These are phyloP conservation scores for Arthrobotrys entomopaga DNA, from an alignment of 2,329 filamentous ascomycete genomes.

Conservation along the genomic window DNA sequence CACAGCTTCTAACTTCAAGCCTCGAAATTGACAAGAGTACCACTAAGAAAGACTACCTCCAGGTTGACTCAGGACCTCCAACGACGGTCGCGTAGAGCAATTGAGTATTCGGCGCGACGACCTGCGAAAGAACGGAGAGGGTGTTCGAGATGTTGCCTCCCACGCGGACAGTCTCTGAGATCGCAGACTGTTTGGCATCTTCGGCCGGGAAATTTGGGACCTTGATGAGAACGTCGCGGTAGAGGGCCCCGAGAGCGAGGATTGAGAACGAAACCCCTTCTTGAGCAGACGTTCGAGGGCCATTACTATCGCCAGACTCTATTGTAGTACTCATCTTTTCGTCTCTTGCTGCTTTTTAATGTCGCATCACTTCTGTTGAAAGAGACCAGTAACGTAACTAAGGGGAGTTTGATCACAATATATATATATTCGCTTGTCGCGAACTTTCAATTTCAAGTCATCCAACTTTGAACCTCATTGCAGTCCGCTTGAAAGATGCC, in stretches of 20 bases:
- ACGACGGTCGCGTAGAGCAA: slow-evolving; percentile 53
- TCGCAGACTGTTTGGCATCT: slow-evolving; percentile 77
- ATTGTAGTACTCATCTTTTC: slow-evolving; percentile 14
- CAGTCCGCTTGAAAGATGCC: slow-evolving; percentile 21
- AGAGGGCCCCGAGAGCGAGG: slow-evolving; percentile 56
- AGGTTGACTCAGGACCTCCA: slow-evolving; percentile 43
- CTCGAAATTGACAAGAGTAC: not conserved
- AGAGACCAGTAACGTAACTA: no score
- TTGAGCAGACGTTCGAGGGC: not conserved
- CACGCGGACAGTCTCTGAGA: slow-evolving; percentile 69
- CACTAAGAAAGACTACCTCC: slow-evolving; percentile 33
- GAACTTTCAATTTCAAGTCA: slow-evolving; percentile 18
- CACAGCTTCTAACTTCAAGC: slow-evolving; percentile 1
- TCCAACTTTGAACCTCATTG: not conserved
- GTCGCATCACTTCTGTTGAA: not conserved
- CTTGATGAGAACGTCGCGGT: slow-evolving; percentile 63
- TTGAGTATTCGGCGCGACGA: slow-evolving; percentile 62
- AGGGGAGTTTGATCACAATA: not conserved
- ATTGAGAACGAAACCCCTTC: slow-evolving; percentile 39
- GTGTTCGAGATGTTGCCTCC: slow-evolving; percentile 80
- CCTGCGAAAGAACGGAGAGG: slow-evolving; percentile 75
- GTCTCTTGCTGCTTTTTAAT: not conserved
- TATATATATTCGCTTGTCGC: not conserved
- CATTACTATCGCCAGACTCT: not conserved
- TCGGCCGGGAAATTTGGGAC: slow-evolving; percentile 75